Base-by-base conservation (phyloP, 441 rosid genomes). In the Jatropha multifida region DNA sequence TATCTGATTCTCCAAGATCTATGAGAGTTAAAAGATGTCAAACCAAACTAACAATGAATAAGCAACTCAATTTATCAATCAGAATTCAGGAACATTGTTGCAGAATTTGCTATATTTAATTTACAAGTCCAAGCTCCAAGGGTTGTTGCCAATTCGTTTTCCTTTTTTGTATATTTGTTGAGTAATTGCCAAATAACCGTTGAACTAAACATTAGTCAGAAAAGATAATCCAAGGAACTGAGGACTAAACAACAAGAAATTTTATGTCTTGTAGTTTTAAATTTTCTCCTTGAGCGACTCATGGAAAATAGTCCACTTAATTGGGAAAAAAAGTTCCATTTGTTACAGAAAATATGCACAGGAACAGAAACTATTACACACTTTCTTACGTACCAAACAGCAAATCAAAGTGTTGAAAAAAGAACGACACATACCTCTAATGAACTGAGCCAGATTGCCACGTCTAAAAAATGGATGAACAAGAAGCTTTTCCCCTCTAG, bases 401-500 rank as follows among this genome's bases (percentile, higher is more conserved):
- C 71, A 62, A 73, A 72, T 49, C 51, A 60, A 62, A 80, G 32
- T n/a, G 14, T 48, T 20, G 69, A 68, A 68, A 66, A 56, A 41
- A 61, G n/a, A 9, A n/a, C 62, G 69, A 77, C 13, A 69, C 86
- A 76, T 74, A 93, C 99, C 94, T 85, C 83, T 84, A 58, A 94
- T 85, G 85, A 89, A 91, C 54, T 86, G 86, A 40, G 89, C 82
- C 73, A 94, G 88, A 79, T 88, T 91, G 58, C 89, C 97, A 74
- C 81, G 88, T 74, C 74, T 69, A 71, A 86, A 87, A 70, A 87
- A 94, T 5, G 96, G 97, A 87, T 90, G 84, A 80, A 94, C 83
- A 66, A 94, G 90, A 69, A 94, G 99, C 92, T 94, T 93, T 78
- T 94, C 98, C 62, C 94, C 97, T 81, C 93, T 87, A 23, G 88